A percentile compares a stretch with the other conserved stretches of the same genome.
These are phyloP conservation scores for Pichia sp. DNA, from an alignment of 1,139 yeast genomes.

Conservation along the genomic window DNA sequence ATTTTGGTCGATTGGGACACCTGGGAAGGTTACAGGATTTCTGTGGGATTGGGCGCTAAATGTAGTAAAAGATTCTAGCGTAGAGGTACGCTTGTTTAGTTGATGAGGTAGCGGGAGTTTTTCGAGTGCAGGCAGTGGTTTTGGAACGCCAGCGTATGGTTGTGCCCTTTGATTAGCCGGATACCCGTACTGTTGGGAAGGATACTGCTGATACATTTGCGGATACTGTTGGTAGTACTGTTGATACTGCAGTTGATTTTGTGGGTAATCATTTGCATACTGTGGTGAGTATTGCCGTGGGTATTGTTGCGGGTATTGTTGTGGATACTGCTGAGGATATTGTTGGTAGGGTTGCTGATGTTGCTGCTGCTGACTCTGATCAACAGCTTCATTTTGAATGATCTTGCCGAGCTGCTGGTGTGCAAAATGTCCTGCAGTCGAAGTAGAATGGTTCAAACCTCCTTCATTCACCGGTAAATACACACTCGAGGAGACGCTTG, in stretches of 20 bases:
- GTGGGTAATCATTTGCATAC: conserved; percentile 16
- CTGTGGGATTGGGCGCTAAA: conserved; percentile 24
- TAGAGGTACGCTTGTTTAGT: conserved; percentile 32
- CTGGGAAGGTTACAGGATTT: conserved; percentile 20
- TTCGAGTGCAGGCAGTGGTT: conserved; percentile 20
- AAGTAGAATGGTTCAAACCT: conserved; percentile 18
- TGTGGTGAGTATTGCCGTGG: conserved; percentile 1
- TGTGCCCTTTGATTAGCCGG: conserved; percentile 13
- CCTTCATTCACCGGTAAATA: conserved; percentile 25
- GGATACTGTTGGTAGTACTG: conserved; percentile 3
- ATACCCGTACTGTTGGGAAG: conserved; percentile 5
- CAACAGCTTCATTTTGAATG: conserved; percentile 18
- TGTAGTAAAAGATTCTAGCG: conserved; percentile 33
- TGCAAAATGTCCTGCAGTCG: conserved; percentile 28
- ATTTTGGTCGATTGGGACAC: conserved; percentile 31
- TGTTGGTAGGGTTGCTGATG: background rate
- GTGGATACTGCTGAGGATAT: conserved; percentile 5
- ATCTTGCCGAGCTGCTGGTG: conserved; percentile 34
- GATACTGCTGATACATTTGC: conserved; percentile 9
- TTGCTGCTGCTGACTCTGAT: conserved; percentile 15
- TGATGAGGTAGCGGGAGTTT: conserved; percentile 34
- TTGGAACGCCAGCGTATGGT: conserved; percentile 7
- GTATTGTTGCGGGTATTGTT: conserved; percentile 1
- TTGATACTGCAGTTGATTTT: conserved; percentile 14
- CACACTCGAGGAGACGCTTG: conserved; percentile 32